Evolutionary conservation across 176 grass and related monocot species (phyloP).

Genomic region (Secale cereale): DNA sequence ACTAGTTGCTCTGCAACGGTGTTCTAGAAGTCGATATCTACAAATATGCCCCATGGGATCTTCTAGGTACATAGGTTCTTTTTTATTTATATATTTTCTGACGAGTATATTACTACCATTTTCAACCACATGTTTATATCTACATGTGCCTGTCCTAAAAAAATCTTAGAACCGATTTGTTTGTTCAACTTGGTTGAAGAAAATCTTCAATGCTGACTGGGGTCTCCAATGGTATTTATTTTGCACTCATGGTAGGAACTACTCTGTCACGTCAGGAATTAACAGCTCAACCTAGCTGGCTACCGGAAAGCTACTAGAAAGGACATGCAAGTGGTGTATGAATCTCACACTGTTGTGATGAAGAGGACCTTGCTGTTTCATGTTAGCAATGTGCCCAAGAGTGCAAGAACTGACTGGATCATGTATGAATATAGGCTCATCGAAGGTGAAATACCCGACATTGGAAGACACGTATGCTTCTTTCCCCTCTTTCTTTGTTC

Average conservation of each 20-base stretch:
- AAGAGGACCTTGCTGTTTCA: constrained; percentile 91
- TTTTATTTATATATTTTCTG: neutral
- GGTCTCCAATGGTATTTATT: constrained; percentile 88
- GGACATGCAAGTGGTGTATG: constrained; percentile 60
- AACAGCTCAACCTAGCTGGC: constrained; percentile 50
- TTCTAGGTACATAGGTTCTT: constrained; percentile 44
- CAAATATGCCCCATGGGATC: constrained; percentile 81
- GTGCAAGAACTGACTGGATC: constrained; percentile 80
- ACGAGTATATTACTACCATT: neutral
- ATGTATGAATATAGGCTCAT: constrained; percentile 91
- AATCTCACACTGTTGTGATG: constrained; percentile 63
- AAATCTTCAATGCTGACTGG: constrained; percentile 60
- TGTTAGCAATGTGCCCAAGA: constrained; percentile 61
- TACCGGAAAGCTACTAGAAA: constrained; percentile 92
- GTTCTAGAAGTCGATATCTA: constrained; percentile 68
- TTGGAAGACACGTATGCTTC: constrained; percentile 50
- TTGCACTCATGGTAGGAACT: constrained; percentile 77
- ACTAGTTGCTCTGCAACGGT: constrained; percentile 51
- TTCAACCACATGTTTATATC: neutral
- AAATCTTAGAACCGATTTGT: neutral
- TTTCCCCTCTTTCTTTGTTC: neutral
- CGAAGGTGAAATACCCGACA: constrained; percentile 44
- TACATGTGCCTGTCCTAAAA: neutral
- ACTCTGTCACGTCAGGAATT: constrained; percentile 58
- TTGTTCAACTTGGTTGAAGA: constrained; percentile 27